Percentiles rank a stretch among this genome's conserved stretches.
phyloP scores from a whole-genome alignment of 345 rosid species.

The Eucalyptus tenuipes region DNA sequence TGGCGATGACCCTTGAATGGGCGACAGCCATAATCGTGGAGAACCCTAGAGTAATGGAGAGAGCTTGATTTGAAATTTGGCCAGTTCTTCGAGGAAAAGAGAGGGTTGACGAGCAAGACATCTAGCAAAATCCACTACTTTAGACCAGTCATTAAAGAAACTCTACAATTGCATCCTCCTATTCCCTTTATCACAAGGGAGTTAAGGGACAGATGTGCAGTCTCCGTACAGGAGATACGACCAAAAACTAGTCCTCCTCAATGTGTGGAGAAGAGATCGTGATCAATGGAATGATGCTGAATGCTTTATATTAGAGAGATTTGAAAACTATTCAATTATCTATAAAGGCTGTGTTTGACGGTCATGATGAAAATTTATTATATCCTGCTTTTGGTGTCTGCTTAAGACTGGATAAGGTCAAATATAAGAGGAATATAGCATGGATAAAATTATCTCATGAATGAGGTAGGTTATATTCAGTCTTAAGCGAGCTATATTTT shows the following conservation, averaged over 20 bases:
- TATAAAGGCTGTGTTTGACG: too few species aligned
- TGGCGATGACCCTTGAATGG: neutral
- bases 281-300: neutral
- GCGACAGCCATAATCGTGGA: neutral
- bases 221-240: neutral
- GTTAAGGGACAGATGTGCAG: neutral
- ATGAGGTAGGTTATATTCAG: too few species aligned
- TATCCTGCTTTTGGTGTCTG: too few species aligned
- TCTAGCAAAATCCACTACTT: neutral
- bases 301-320: neutral
- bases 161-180: neutral
- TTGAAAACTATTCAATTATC: neutral
- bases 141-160: too few species aligned
- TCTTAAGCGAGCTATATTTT: too few species aligned
- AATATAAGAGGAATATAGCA: too few species aligned
- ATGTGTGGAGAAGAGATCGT: conserved; percentile 8
- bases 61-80: neutral
- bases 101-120: neutral
- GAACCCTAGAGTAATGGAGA: neutral
- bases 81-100: neutral
- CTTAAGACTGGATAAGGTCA: too few species aligned
- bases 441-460: too few species aligned
- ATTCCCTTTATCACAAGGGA: conserved; percentile 3
- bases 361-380: too few species aligned
- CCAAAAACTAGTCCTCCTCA: neutral